Evolutionary conservation across 73 alveolate species (phyloP), one percentile per base, ranked within the genome.

Genomic region (Blepharisma japonicum): DNA sequence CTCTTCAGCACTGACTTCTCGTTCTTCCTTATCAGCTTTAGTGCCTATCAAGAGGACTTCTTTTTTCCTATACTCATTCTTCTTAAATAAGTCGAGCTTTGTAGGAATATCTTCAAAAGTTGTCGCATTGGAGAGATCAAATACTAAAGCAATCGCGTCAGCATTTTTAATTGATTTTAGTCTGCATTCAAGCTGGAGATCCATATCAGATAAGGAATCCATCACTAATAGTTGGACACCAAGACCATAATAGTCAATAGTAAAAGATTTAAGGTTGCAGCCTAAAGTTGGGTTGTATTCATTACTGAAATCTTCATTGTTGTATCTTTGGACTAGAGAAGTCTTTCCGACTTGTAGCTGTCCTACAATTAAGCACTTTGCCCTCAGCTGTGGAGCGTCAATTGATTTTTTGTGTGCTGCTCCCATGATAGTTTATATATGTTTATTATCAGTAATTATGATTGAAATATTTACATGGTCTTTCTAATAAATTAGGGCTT

Each of bases 191-290:
- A 53, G 23, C n/a, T 53, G n/a, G n/a, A 53, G 67, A 53, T 53
- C 67, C n/a, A 11, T 53, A 20, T 53, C 67, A 14, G 67, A 53
- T 53, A 53, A 53, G n/a, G 67, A 53, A 20, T 53, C 67, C 67
- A 53, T 53, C 23, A 53, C 67, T 53, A 53, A 53, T 53, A 53
- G 67, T 53, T 53, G 67, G 0, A 14, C n/a, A 1, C 67, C 23
- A 14, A 20, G 23, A 2, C 27, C n/a, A 4, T 53, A 14, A 53
- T 53, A 20, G n/a, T 53, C 27, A 53, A 53, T 20, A 4, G n/a
- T 53, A 2, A 53, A 20, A 20, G 67, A 53, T 53, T 14, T 20
- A 14, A 53, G 23, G 23, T 53, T 11, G 4, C 67, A 53, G 23
- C 67, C 67, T 53, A 20, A 14, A 53, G 27, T 53, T 53, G 67